Conservation (phyloP, 2,329 filamentous ascomycete genomes). For the Colletotrichum trifolii region DNA sequence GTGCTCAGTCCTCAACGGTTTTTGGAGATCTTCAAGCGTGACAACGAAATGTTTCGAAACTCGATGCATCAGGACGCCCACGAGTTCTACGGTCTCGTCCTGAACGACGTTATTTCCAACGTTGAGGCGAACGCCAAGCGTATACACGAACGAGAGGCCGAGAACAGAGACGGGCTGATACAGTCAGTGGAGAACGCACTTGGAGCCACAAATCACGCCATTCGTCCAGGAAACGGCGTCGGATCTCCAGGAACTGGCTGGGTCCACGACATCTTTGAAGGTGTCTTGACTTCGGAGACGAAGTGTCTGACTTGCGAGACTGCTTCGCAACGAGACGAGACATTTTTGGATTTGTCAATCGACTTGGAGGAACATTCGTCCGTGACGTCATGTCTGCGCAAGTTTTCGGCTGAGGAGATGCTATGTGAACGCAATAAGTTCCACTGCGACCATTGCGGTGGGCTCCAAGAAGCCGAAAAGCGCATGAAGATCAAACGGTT, state of each 20-base stretch:
- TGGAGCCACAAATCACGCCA: constrained; percentile 45
- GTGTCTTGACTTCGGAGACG: constrained; percentile 93
- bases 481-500: constrained; percentile 98
- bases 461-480: constrained; percentile 97
- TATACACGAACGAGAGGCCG: constrained; percentile 61
- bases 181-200: constrained; percentile 60
- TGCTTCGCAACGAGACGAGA: constrained; percentile 92
- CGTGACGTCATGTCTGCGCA: constrained; percentile 92
- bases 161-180: constrained; percentile 56
- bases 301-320: constrained; percentile 97
- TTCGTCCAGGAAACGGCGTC: constrained; percentile 51
- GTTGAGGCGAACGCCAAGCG: constrained; percentile 88
- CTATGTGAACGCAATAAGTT: constrained; percentile 99
- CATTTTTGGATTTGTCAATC: constrained; percentile 94
- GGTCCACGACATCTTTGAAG: constrained; percentile 98
- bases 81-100: constrained; percentile 91
- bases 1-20: constrained; percentile 94
- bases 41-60: constrained; percentile 97
- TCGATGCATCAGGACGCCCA: constrained; percentile 99
- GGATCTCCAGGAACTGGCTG: constrained; percentile 78
- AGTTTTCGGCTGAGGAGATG: constrained; percentile 99
- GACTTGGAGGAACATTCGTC: constrained; percentile 96
- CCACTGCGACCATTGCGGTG: constrained; percentile 96
- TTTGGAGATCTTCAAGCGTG: constrained; percentile 89
- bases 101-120: constrained; percentile 96